These are phyloP conservation scores for Tetraselmis striata DNA, from an alignment of 139 green algal species.

Conservation along the genomic window DNA sequence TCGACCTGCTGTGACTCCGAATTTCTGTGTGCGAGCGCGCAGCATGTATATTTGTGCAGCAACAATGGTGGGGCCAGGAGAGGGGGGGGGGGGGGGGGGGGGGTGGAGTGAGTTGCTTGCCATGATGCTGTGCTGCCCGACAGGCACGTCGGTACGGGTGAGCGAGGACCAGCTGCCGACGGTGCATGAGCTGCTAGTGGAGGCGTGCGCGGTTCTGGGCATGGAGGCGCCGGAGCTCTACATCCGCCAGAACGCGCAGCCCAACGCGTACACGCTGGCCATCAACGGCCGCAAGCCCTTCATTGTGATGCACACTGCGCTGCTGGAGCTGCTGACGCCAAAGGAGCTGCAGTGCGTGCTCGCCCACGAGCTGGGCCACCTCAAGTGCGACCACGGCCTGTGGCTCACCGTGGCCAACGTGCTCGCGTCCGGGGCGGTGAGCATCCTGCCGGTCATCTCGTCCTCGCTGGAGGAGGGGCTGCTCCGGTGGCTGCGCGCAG, in stretches of 20 bases:
- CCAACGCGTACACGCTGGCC: conserved; percentile 95
- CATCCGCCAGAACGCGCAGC: conserved; percentile 72
- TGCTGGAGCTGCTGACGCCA: conserved; percentile 86
- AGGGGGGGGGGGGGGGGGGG: too few relatives aligned
- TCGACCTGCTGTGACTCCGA: too few relatives aligned
- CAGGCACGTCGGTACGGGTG: conserved; percentile 57
- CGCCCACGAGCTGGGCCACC: conserved; percentile 68
- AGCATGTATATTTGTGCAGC: too few relatives aligned
- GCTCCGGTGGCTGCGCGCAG: conserved; percentile 78
- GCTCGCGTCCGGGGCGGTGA: conserved; percentile 70
- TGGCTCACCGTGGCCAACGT: conserved; percentile 91
- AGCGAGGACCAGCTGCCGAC: conserved; percentile 76
- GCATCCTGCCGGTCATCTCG: conserved; percentile 54
- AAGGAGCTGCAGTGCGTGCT: conserved; percentile 79
- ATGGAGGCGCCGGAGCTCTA: conserved; percentile 87
- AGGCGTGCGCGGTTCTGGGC: conserved; percentile 63
- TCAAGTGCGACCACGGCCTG: conserved; percentile 92
- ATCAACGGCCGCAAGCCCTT: conserved; percentile 85
- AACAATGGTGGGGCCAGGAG: too few relatives aligned
- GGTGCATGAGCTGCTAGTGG: conserved; percentile 62
- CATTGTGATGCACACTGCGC: conserved; percentile 88
- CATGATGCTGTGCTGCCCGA: too few relatives aligned
- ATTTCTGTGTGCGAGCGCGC: too few relatives aligned
- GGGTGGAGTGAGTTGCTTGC: too few relatives aligned
- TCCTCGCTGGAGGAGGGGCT: conserved; percentile 61